Evolutionary conservation across 2,329 filamentous ascomycete genomes (phyloP).

Genomic region (Blastomyces gilchristii): DNA sequence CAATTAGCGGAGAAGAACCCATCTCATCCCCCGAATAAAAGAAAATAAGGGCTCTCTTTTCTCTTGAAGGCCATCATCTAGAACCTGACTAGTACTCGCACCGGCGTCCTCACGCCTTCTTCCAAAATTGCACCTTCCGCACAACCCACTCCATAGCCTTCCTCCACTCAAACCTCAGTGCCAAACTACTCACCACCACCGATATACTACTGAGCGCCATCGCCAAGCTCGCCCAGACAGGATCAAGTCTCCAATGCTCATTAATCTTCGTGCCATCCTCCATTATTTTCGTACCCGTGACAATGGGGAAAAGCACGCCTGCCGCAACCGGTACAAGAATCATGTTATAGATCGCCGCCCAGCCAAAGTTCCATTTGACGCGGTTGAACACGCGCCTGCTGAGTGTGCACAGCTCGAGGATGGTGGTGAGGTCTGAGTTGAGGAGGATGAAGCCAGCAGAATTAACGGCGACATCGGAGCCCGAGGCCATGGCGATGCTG

Average conservation of each 20-base stretch:
- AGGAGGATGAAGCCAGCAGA: constrained; percentile 74
- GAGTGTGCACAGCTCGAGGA: constrained; percentile 64
- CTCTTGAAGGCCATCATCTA: no score
- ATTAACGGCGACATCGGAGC: constrained; percentile 72
- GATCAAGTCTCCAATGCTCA: constrained; percentile 38
- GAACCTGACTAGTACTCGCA: no score
- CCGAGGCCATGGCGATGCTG: constrained; percentile 70
- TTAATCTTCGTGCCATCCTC: constrained; percentile 26
- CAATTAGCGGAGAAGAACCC: neutral
- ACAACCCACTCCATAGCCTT: constrained; percentile 5
- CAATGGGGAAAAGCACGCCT: constrained; percentile 61
- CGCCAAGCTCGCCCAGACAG: constrained; percentile 71
- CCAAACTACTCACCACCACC: constrained; percentile 72
- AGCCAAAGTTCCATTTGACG: constrained; percentile 75
- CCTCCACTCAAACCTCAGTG: constrained; percentile 46
- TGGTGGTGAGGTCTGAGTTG: constrained; percentile 56
- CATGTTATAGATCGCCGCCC: constrained; percentile 75
- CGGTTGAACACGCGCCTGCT: constrained; percentile 62
- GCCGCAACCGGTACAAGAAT: constrained; percentile 70
- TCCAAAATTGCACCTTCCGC: neutral
- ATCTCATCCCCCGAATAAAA: neutral
- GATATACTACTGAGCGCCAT: constrained; percentile 91
- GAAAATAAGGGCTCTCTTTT: no score
- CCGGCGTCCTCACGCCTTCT: neutral
- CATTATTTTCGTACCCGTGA: constrained; percentile 26